Conservation (phyloP, 202 grass and related monocot genomes). For the Alloteropsis angusta region DNA sequence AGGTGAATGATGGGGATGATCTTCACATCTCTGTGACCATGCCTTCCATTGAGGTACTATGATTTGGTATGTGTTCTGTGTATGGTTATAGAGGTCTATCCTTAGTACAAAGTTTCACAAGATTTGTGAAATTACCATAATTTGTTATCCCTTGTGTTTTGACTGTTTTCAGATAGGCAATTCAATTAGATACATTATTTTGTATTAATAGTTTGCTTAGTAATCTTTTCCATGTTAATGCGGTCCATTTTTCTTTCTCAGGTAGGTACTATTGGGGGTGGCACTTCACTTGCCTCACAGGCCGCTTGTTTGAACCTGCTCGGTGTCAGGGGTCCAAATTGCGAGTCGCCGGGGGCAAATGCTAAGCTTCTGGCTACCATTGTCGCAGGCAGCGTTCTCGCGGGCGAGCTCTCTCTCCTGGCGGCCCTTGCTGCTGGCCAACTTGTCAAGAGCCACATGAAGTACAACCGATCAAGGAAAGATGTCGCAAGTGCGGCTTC, state of each 20-base stretch:
- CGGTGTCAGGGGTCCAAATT: constrained; percentile 51
- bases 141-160: neutral
- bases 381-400: constrained; percentile 64
- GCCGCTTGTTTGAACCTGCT: constrained; percentile 75
- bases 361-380: constrained; percentile 56
- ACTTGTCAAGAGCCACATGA: constrained; percentile 86
- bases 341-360: constrained; percentile 49
- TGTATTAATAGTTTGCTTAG: neutral
- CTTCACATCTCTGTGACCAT: constrained; percentile 80
- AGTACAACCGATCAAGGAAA: constrained; percentile 76
- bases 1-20: constrained; percentile 41
- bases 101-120: neutral
- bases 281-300: constrained; percentile 63
- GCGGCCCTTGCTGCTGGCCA: constrained; percentile 57
- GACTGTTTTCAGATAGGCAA: neutral
- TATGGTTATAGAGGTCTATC: neutral
- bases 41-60: constrained; percentile 70
- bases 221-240: neutral
- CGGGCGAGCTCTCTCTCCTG: constrained; percentile 74
- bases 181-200: neutral
- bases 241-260: neutral
- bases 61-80: neutral
- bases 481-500: constrained; percentile 33
- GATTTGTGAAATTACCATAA: neutral
- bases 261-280: constrained; percentile 74